These are phyloP conservation scores for Fragaria ananassa DNA, from an alignment of 306 rosid species.

Conservation along the genomic window DNA sequence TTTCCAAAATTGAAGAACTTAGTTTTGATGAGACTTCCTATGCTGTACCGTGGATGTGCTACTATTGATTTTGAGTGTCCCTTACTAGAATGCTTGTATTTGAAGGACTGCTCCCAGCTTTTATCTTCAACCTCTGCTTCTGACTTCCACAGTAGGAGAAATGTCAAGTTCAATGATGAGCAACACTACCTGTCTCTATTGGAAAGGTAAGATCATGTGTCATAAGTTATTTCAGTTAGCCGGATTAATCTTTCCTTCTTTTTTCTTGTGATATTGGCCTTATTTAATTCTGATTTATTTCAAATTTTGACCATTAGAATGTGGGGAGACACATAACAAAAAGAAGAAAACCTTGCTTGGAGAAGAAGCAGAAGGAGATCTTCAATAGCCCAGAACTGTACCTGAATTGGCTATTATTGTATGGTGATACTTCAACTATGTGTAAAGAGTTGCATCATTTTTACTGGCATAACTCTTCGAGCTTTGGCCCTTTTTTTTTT, in stretches of 20 bases:
- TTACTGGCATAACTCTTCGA: too few species aligned
- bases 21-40: neutral
- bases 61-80: conserved; percentile 4
- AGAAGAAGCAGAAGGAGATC: neutral
- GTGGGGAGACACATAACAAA: neutral
- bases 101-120: neutral
- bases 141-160: conserved; percentile 12
- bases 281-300: neutral
- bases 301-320: neutral
- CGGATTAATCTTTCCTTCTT: too few species aligned
- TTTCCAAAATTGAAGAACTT: conserved; percentile 2
- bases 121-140: neutral
- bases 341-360: neutral
- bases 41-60: neutral
- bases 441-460: too few species aligned
- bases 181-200: neutral
- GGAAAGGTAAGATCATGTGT: neutral
- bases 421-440: too few species aligned
- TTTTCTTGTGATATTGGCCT: too few species aligned
- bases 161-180: conserved; percentile 10
- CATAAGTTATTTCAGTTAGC: neutral
- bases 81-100: conserved; percentile 10
- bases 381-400: neutral
- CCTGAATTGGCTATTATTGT: too few species aligned
- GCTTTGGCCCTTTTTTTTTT: too few species aligned